phyloP scores from a whole-genome alignment of 2,329 filamentous ascomycete species.

The Aureobasidium sp. region DNA sequence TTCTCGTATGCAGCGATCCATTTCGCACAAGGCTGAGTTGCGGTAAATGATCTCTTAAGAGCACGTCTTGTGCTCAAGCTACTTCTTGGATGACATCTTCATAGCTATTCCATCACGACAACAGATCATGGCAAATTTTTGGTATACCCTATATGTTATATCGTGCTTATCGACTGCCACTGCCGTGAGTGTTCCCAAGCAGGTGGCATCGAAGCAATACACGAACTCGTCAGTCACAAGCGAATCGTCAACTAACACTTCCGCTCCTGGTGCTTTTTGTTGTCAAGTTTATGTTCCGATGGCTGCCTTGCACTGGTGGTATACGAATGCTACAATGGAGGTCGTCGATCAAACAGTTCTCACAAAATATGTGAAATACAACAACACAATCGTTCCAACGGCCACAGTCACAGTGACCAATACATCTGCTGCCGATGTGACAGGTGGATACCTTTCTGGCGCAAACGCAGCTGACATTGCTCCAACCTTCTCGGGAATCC shows the following conservation, averaged over 20 bases:
- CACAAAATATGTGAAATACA: not conserved
- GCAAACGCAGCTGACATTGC: no score
- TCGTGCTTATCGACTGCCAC: not conserved
- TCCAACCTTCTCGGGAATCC: not conserved
- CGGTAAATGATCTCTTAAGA: not conserved
- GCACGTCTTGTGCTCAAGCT: not conserved
- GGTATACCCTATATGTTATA: not conserved
- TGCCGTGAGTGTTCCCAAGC: not conserved
- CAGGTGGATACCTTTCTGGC: not conserved
- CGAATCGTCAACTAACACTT: not conserved
- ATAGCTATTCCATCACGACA: not conserved
- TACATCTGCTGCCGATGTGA: not conserved
- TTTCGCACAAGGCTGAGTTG: not conserved
- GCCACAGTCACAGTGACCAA: not conserved
- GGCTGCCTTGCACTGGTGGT: not conserved
- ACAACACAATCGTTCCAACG: not conserved
- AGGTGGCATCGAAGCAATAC: not conserved
- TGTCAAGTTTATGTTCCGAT: not conserved
- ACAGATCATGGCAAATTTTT: not conserved
- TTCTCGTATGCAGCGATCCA: not conserved
- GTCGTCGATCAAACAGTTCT: not conserved
- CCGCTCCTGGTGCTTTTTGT: not conserved
- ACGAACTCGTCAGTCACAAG: not conserved
- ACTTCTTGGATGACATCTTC: not conserved
- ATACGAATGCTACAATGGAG: not conserved